A percentile compares a stretch with the other conserved stretches of the same genome.
Evolutionary conservation across 352 stramenopile species (phyloP).

Genomic region (Phytophthora niederhauseri): DNA sequence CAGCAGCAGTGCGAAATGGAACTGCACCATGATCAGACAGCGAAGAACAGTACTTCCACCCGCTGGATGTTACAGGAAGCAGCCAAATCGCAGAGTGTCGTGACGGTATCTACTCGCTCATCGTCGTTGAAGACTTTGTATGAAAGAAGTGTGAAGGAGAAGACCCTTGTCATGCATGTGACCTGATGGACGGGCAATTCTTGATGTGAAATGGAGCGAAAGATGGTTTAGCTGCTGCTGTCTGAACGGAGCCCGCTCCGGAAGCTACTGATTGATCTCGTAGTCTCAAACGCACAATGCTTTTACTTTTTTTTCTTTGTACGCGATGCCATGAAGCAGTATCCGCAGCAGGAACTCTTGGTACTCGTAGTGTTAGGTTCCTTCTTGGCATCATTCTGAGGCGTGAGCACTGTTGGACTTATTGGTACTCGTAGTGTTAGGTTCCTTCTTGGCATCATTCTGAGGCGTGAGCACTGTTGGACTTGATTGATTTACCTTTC

Average conservation of each 20-base stretch:
- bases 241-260: neutral
- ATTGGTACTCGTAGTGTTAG: too few relatives aligned
- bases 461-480: too few relatives aligned
- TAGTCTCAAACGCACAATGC: neutral
- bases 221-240: neutral
- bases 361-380: too few relatives aligned
- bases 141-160: constrained; percentile 15
- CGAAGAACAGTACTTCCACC: neutral
- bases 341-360: too few relatives aligned
- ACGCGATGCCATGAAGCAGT: too few relatives aligned
- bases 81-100: constrained; percentile 35
- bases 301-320: too few relatives aligned
- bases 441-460: too few relatives aligned
- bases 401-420: too few relatives aligned
- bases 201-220: neutral
- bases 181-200: neutral
- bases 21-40: constrained; percentile 23
- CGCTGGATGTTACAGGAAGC: constrained; percentile 10
- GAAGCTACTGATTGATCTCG: neutral
- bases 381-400: too few relatives aligned
- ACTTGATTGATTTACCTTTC: too few relatives aligned
- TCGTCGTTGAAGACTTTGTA: neutral
- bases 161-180: neutral
- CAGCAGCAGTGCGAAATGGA: constrained; percentile 18
- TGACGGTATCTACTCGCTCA: constrained; percentile 14